Evolutionary conservation across 345 rosid species (phyloP).

Genomic region (Xanthoceras sorbifolium): DNA sequence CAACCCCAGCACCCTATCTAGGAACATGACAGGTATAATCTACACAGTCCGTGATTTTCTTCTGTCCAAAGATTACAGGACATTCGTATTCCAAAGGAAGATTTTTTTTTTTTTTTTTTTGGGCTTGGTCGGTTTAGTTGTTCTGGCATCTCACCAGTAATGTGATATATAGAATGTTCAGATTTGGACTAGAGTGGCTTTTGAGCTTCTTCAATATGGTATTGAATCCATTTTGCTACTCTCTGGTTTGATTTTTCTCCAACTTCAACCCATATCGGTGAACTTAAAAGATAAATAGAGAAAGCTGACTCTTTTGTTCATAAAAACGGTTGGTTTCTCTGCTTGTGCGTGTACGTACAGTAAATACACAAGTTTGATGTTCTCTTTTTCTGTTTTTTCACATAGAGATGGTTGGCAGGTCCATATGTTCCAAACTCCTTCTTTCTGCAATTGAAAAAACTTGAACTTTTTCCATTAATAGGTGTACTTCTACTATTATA

Average conservation of each 20-base stretch:
- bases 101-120: not conserved
- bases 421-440: not conserved
- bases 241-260: not conserved
- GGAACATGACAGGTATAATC: constrained; percentile 53
- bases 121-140: not conserved
- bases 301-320: not conserved
- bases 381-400: not conserved
- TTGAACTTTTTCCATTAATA: not conserved
- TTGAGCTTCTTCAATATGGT: not conserved
- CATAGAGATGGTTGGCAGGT: not conserved
- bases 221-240: too few relatives aligned
- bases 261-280: not conserved
- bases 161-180: not conserved
- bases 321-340: not conserved
- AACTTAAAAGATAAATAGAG: not conserved
- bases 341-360: not conserved
- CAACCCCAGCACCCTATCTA: constrained; percentile 52
- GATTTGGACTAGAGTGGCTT: not conserved
- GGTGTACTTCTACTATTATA: not conserved
- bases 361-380: too few relatives aligned
- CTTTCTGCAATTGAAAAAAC: not conserved
- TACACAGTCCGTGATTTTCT: not conserved
- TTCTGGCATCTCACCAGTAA: not conserved
- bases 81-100: not conserved
- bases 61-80: not conserved